Base-by-base conservation (phyloP, 768 basidiomycete species). In the Mycena sanguinolenta region DNA sequence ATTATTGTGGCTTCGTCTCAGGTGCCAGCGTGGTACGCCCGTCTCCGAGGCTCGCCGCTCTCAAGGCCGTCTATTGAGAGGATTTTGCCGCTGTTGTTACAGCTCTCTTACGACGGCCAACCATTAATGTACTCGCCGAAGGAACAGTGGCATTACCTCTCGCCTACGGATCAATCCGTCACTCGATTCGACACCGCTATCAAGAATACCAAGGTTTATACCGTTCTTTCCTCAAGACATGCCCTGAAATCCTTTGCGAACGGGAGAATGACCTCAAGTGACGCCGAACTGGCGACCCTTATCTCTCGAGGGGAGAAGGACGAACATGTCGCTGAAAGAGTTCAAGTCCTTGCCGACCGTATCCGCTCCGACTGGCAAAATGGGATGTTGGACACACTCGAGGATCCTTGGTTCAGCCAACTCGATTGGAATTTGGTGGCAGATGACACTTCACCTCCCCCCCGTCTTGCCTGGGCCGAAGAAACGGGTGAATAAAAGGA, bases 141-240 rank as follows among this genome's bases (percentile, higher is more conserved):
- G 25, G 86, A 91, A 36, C 86, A 89, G 13, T 98, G 96, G 95
- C 90, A 93, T 77, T 90, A 87, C 73, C 27, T 85, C 30, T 77
- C 38, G 70, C 79, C 55, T 71, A 74, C 73, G 25, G 80, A 77
- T 52, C 72, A 78, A 1, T 62, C 78, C 23, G 71, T 84, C 21
- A 68, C 70, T 21, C 84, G 82, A n/a, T 77, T 89, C 8, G 82
- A 85, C 12, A 88, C 84, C 2, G 79, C 85, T 1, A 80, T 78
- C 23, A 80, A 64, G 58, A 63, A 73, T n/a, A 60, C 72, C 21
- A 88, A 86, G 68, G 84, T 85, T 44, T 77, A 82, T 9, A 79
- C 79, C 2, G 73, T 92, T 14, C 80, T 93, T 4, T 81, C 83
- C 32, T 67, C 77, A 3, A 84, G 84, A 5, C 86, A 91, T 68